These are phyloP conservation scores for Cystobasidium tubakii DNA, from an alignment of 768 basidiomycete genomes.

Conservation along the genomic window DNA sequence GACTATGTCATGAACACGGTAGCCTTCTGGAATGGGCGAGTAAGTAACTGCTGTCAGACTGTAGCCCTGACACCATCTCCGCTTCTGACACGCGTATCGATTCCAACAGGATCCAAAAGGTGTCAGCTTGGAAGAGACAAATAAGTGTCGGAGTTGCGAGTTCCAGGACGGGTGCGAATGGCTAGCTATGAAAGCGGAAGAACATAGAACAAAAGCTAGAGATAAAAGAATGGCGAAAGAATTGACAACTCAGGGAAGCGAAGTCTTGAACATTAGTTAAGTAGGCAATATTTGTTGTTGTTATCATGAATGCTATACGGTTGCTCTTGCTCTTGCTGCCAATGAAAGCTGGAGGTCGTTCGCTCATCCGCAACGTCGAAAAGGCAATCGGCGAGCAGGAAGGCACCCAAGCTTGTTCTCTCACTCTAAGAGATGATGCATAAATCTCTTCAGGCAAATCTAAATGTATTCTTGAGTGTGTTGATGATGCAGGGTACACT, in stretches of 20 bases:
- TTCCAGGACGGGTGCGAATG: slow-evolving; percentile 33
- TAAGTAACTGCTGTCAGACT: not conserved
- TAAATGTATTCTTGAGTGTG: no score
- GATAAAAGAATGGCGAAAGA: not conserved
- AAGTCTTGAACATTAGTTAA: not conserved
- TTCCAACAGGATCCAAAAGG: slow-evolving; percentile 15
- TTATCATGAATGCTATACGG: not conserved
- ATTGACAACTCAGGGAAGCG: not conserved
- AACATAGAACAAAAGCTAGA: slow-evolving; percentile 1
- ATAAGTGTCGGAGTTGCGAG: slow-evolving; percentile 32
- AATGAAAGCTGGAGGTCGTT: no score
- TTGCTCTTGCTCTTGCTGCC: no score
- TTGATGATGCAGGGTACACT: no score
- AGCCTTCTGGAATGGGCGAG: slow-evolving; percentile 24
- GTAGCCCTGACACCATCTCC: no score
- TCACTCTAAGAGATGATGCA: no score
- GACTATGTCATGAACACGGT: slow-evolving; percentile 4
- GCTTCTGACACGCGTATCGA: not conserved
- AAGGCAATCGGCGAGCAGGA: no score
- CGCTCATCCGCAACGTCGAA: no score
- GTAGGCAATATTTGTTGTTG: not conserved
- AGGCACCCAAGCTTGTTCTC: no score
- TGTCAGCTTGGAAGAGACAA: slow-evolving; percentile 15
- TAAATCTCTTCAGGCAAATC: no score
- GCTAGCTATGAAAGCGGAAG: slow-evolving; percentile 24